Evolutionary conservation across 164 flowering plant species (phyloP).

Genomic region (Nymphaea colorata): DNA sequence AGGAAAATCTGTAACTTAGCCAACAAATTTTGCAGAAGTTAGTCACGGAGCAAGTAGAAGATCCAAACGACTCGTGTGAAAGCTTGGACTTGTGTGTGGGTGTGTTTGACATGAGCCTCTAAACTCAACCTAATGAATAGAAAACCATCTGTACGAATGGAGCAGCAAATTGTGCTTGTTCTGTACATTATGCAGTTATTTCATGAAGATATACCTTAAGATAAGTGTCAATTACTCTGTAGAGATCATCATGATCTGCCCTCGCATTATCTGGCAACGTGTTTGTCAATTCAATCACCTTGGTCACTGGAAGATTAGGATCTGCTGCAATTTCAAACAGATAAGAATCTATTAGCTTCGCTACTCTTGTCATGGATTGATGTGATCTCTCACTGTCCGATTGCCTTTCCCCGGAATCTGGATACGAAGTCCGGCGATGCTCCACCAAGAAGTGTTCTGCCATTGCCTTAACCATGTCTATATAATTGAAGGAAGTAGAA

Average conservation of each 20-base stretch:
- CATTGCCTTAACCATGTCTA: constrained; percentile 43
- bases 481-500: constrained; percentile 27
- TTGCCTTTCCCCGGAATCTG: not conserved
- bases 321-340: constrained; percentile 61
- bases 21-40: too few relatives aligned
- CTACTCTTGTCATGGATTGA: constrained; percentile 35
- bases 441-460: constrained; percentile 41
- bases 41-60: too few relatives aligned
- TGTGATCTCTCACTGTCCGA: constrained; percentile 16
- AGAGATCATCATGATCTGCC: constrained; percentile 60
- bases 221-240: constrained; percentile 70
- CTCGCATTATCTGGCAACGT: constrained; percentile 55
- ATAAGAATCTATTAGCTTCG: constrained; percentile 61
- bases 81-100: too few relatives aligned
- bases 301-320: constrained; percentile 34
- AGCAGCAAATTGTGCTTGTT: too few relatives aligned
- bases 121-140: too few relatives aligned
- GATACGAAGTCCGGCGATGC: constrained; percentile 27
- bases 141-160: too few relatives aligned
- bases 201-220: constrained; percentile 44
- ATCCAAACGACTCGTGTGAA: too few relatives aligned
- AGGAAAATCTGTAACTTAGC: not conserved
- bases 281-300: constrained; percentile 52
- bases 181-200: too few relatives aligned
- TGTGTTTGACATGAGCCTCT: too few relatives aligned